Evolutionary conservation across 306 rosid species (phyloP), one percentile per base, ranked within the genome.

Genomic region (Casuarina equisetifolia): DNA sequence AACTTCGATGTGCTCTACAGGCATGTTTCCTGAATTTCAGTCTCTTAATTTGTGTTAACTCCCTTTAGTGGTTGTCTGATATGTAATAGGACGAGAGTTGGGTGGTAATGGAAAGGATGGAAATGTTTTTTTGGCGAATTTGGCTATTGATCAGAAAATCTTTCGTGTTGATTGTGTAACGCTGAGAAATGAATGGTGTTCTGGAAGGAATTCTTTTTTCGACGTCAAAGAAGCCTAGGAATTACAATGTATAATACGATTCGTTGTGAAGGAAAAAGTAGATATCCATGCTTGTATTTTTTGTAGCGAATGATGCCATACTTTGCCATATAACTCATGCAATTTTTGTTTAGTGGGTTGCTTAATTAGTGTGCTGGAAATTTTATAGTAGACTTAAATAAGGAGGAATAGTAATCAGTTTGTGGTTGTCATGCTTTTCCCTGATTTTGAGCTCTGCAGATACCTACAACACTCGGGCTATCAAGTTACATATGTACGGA

Each of bases 401-500:
- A 70, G 40, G 12, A 68, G 69, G 63, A 40, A 53, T 25, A 45
- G 20, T 68, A 52, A 61, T 51, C 69, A 38, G 78, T 20, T 2
- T 66, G 44, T 12, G 43, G 44, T 61, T 45, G 55, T 70, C 35
- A 51, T 86, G 70, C 36, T 52, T 79, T 59, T 59, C 55, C 58
- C 74, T 72, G 48, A 9, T 54, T 25, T 74, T 82, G 72, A 71
- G 54, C 73, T 77, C 43, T 82, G 83, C 90, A 95, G 97, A 80
- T 92, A 92, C 81, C 87, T 95, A 40, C 80, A 64, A 73, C 86
- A 87, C 80, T 70, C 91, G 88, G 94, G 96, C n/a, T 95, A 92
- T 76, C 90, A 91, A 84, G 96, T 95, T 36, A 91, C 94, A 0
- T 95, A 92, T 75, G 96, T 95, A 71, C 91, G 99, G 84, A 95